Evolutionary conservation across 805 yeast species (phyloP).

Genomic region (Monosporozyma siamensis): DNA sequence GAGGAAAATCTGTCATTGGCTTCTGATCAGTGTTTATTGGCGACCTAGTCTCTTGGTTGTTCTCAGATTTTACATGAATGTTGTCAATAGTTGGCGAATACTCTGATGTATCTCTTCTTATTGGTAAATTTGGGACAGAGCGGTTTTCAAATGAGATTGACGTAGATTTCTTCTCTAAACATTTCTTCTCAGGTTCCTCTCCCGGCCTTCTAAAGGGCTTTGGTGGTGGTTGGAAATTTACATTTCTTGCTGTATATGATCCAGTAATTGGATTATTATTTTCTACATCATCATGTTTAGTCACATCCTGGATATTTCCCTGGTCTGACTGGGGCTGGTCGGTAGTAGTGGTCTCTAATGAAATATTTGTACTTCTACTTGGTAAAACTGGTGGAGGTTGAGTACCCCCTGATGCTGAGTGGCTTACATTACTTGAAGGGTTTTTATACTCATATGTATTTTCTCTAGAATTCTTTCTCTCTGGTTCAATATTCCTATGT

Average conservation of each 20-base stretch:
- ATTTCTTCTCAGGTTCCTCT: background rate
- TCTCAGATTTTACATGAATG: background rate
- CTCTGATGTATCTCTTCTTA: background rate
- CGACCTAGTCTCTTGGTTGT: too few species aligned
- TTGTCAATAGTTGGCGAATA: background rate
- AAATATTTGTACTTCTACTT: background rate
- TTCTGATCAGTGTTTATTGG: too few species aligned
- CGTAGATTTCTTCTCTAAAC: background rate
- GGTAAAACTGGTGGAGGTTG: background rate
- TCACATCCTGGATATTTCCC: too few species aligned
- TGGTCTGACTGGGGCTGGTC: too few species aligned
- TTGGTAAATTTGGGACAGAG: background rate
- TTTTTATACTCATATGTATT: background rate
- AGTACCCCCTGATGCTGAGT: background rate
- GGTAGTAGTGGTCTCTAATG: background rate
- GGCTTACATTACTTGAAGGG: background rate
- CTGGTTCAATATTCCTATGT: slow-evolving; percentile 10
- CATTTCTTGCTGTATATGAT: slow-evolving; percentile 4
- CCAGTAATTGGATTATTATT: slow-evolving; percentile 2
- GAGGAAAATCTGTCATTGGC: background rate
- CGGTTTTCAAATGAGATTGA: background rate
- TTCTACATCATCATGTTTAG: background rate
- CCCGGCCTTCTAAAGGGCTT: slow-evolving; percentile 14
- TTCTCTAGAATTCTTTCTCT: background rate
- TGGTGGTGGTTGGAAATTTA: slow-evolving; percentile 30